These are phyloP conservation scores for Kentomonas sorsogonicus DNA, from an alignment of 208 protist species.

Conservation along the genomic window DNA sequence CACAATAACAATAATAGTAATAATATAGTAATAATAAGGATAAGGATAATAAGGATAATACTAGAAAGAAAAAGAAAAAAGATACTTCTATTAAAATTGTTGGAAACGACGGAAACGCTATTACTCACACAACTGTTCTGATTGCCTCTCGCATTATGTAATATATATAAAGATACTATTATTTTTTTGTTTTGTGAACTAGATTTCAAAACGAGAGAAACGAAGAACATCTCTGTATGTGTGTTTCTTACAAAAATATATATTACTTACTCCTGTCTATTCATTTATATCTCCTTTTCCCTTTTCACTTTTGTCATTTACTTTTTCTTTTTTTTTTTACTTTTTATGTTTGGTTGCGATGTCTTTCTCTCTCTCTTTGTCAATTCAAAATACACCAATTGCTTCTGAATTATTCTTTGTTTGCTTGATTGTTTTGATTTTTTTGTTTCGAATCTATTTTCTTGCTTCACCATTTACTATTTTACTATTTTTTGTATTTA, in stretches of 20 bases:
- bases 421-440: background rate
- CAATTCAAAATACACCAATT: too few species aligned
- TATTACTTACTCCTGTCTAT: conserved; percentile 8
- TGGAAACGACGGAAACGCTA: too few species aligned
- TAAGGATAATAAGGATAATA: conserved; percentile 7
- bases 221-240: too few species aligned
- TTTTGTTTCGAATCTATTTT: background rate
- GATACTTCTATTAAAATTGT: background rate
- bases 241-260: background rate
- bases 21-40: conserved; percentile 2
- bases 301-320: background rate
- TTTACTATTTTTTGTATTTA: too few species aligned
- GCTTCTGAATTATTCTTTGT: too few species aligned
- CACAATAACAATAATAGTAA: background rate
- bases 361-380: too few species aligned
- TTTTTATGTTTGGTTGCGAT: too few species aligned
- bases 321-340: background rate
- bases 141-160: too few species aligned
- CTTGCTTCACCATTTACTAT: background rate
- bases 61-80: conserved; percentile 4
- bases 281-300: conserved; percentile 3
- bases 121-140: too few species aligned
- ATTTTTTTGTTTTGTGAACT: too few species aligned
- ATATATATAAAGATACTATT: too few species aligned
- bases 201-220: too few species aligned